Base-by-base conservation (phyloP, 768 basidiomycete species). In the Terana coerulea region DNA sequence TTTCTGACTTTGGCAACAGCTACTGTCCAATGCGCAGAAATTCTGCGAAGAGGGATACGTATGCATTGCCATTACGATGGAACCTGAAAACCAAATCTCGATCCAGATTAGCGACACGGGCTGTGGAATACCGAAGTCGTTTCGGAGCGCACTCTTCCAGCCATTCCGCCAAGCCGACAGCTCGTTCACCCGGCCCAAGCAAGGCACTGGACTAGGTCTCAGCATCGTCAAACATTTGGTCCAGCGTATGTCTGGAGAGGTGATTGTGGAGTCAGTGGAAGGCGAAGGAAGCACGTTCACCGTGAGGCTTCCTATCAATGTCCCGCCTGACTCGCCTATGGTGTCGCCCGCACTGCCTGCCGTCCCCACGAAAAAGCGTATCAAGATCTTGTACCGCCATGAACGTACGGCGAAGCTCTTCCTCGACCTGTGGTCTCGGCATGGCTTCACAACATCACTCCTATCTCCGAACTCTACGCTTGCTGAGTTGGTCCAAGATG, bases 171-270 rank as follows among this genome's bases (percentile, higher is more conserved):
- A 65, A 51, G 64, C 64, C 2, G 61, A 65, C 37, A 62, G 57
- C 17, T 63, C 62, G 6, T 35, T 59, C 10, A 63, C 62, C 5
- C 56, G 61, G 2, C 59, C 61, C 12, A 58, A 53, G 8, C 62
- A 63, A 49, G 64, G 64, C 17, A 63, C 64, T 2, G 64, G 64
- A 0, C 58, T 65, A 14, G 62, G 64, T 3, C 54, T 65, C 19
- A 65, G 64, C 53, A 65, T 65, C 43, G 62, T 65, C 44, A 65
- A 63, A 51, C 64, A 65, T 28, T 59, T 65, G 6, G 61, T 65
- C 2, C 60, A 63, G 43, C 62, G 64, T 6, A 65, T 65, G 64
- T 56, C 51, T 6, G 64, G 64, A 2, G 53, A 58, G 7, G 55
- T 65, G n/a, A 62, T 62, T 9, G 64, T 65, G 15, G 58, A 65